Base-by-base conservation (phyloP, 805 yeast genomes). In the Cyberlindnera mycetangii region DNA sequence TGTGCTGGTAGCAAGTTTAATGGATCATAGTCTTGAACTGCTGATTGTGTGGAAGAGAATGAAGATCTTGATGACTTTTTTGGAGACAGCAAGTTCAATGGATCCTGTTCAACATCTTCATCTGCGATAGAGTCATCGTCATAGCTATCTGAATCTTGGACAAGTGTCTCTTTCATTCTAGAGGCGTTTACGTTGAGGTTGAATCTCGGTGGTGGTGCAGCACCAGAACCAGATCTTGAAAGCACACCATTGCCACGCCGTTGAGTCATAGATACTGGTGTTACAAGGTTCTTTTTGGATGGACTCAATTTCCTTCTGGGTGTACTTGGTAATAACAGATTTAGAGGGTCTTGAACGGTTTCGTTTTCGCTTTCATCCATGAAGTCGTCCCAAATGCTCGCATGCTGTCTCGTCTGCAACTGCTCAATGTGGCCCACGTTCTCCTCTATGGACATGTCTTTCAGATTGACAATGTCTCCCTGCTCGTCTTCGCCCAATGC, bases 381-480 rank as follows among this genome's bases (percentile, higher is more conserved):
- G 11, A 45, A 38, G 3, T 49, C 50, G n/a, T 50, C 48, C 62
- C 62, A 59, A 2, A 59, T 41, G 15, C 37, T 45, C 3, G 50
- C 32, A 8, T 49, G 32, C 6, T 44, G 39, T 6, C 22, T 35
- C n/a, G 28, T 37, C 19, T 36, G 33, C 10, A 54, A 15, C 9
- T 32, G 24, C 15, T 41, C 37, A 25, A 59, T 33, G 44, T 59
- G 63, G 0, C 63, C 63, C 1, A 41, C 48, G 25, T 59, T 42
- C 14, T 45, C 45, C 12, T 52, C 54, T 12, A 59, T 59, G 2
- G 37, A 37, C 47, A 59, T 50, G 4, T 45, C 48, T 6, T 37
- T 39, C 17, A 59, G 22, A 34, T 59, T 51, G 6, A 70, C 58
- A 6, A 69, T 52, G 47, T 70, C 74, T 12, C 71, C 69, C 37